These are phyloP conservation scores for Alternaria novae-zelandiae DNA, from an alignment of 2,329 filamentous ascomycete genomes.

Conservation along the genomic window DNA sequence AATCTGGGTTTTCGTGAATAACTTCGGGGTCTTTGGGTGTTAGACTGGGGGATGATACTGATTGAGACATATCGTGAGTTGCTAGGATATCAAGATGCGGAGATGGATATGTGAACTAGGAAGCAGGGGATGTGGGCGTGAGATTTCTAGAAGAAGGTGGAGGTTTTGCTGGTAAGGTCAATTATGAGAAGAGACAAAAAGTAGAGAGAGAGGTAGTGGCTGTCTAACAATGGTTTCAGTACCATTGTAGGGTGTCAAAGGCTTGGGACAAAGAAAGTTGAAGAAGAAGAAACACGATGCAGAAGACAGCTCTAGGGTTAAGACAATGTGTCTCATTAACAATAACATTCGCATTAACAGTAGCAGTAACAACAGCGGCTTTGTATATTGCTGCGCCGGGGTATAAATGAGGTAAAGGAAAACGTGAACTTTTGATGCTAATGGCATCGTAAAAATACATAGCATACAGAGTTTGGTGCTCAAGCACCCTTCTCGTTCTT, in stretches of 20 bases:
- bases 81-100: background rate
- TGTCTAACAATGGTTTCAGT: background rate
- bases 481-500: background rate
- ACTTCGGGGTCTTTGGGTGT: accelerated
- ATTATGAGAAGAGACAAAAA: background rate
- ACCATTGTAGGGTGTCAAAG: background rate
- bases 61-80: background rate
- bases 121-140: background rate
- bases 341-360: background rate
- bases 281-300: background rate
- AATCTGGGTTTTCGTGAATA: background rate
- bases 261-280: background rate
- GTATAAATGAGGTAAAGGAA: background rate
- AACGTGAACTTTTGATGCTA: background rate
- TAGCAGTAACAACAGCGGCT: background rate
- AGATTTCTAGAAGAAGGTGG: background rate
- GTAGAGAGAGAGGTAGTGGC: background rate
- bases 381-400: background rate
- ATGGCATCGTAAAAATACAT: background rate
- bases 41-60: accelerated
- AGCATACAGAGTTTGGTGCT: background rate
- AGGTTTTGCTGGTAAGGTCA: background rate
- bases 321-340: background rate
- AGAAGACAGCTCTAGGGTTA: too few species aligned
- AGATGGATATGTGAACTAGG: background rate